phyloP scores from a whole-genome alignment of 2,329 filamentous ascomycete genomes.

The Graphiopsis chlorocephala region DNA sequence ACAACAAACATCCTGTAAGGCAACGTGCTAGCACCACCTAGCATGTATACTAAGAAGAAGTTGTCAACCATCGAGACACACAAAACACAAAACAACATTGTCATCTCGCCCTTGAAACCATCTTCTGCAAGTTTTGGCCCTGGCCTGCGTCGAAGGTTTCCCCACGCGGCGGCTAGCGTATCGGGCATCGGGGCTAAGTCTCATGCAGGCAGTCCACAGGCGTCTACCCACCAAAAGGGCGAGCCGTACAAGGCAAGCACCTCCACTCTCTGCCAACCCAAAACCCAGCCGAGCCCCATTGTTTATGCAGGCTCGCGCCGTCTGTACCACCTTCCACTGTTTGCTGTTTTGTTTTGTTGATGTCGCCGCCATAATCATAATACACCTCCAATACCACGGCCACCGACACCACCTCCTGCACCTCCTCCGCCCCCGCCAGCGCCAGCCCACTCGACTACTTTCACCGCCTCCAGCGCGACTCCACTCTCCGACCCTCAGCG shows the following conservation, averaged over 20 bases:
- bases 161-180: background rate
- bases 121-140: background rate
- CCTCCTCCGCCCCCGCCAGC: background rate
- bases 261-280: background rate
- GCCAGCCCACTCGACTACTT: background rate
- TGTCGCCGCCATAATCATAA: background rate
- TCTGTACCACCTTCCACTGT: conserved; percentile 4
- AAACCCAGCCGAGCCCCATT: background rate
- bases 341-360: conserved; percentile 5
- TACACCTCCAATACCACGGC: background rate
- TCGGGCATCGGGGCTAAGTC: background rate
- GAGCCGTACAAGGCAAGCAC: background rate
- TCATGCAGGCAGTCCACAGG: background rate
- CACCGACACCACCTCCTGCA: background rate
- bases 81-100: background rate
- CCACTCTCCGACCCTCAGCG: background rate
- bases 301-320: conserved; percentile 5
- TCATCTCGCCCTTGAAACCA: background rate
- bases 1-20: background rate
- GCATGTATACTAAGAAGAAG: background rate
- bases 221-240: background rate
- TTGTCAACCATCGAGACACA: background rate
- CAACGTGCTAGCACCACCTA: background rate
- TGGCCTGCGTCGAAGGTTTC: background rate
- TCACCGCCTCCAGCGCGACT: conserved; percentile 2